Evolutionary conservation across 2,329 filamentous ascomycete species (phyloP), one percentile per base, ranked within the genome.

Genomic region (Diaporthe caulivora): DNA sequence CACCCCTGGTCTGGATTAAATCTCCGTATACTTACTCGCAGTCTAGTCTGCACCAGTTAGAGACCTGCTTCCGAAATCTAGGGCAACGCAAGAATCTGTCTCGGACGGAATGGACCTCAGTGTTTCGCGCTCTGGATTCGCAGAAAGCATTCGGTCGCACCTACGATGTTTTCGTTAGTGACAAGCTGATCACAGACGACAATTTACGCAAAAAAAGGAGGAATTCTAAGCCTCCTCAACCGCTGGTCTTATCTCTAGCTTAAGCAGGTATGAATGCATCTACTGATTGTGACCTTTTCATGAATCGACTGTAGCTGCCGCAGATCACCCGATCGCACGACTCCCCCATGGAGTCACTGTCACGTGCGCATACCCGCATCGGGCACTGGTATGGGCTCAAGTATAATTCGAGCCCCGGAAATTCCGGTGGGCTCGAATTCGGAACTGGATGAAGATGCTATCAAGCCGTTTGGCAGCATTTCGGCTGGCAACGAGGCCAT

Each of bases 1-100:
- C 17, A 17, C 7, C 13, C 34, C 24, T 58, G 10, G 1, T 8
- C 11, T 47, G 17, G 44, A 8, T 21, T 47, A n/a, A 34, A 34
- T 21, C 17, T 31, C 2, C 4, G 7, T 13, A 24, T 17, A 26
- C 55, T 58, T 6, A 58, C 17, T 15, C 8, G 3, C 11, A 4
- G 10, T 5, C 2, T 24, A 58, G 55, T 17, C 21, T 21, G 4
- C 2, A 7, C n/a, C 55, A 60, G 34, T 26, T 60, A 15, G 57
- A 60, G 11, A 60, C 37, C 17, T 44, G 26, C 37, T 60, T 60
- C 5, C 37, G 37, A 18, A 24, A 44, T 18, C 10, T 29, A 6
- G 34, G 57, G 7, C 57, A 60, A 15, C 57, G 57, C n/a, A 60
- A 60, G 24, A 42, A 60, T 18, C 57, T 60, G n/a, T 60, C 57